Conservation (phyloP, 176 grass and related monocot species). For the Canna indica region DNA sequence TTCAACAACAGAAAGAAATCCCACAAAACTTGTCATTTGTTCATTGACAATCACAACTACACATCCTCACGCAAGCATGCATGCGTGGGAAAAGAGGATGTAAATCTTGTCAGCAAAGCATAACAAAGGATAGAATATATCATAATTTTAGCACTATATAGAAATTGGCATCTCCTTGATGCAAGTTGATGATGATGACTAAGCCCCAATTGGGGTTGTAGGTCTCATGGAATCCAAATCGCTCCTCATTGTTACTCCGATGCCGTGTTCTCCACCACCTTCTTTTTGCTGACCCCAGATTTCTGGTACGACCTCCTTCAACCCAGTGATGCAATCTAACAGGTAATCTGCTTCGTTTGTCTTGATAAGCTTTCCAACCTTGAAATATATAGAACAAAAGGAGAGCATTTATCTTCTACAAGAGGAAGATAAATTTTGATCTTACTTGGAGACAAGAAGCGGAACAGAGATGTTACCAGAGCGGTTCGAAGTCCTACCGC, state of each 20-base stretch:
- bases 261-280: constrained; percentile 10
- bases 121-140: background rate
- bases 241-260: constrained; percentile 26
- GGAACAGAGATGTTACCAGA: constrained; percentile 38
- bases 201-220: constrained; percentile 54
- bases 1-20: too few relatives aligned
- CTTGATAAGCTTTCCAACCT: constrained; percentile 74
- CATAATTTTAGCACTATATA: background rate
- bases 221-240: constrained; percentile 52
- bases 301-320: constrained; percentile 55
- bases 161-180: too few relatives aligned
- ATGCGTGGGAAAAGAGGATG: too few relatives aligned
- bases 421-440: background rate
- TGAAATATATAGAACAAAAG: background rate
- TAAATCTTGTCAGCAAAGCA: background rate
- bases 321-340: constrained; percentile 40
- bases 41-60: background rate
- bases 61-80: too few relatives aligned
- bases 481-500: constrained; percentile 63
- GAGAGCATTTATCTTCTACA: background rate
- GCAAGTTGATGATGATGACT: background rate
- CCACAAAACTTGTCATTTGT: too few relatives aligned
- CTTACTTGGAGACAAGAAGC: background rate
- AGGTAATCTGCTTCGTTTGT: constrained; percentile 70
- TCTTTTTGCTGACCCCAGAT: constrained; percentile 36